Base-by-base conservation (phyloP, 441 rosid species). In the Gossypium schwendimanii region DNA sequence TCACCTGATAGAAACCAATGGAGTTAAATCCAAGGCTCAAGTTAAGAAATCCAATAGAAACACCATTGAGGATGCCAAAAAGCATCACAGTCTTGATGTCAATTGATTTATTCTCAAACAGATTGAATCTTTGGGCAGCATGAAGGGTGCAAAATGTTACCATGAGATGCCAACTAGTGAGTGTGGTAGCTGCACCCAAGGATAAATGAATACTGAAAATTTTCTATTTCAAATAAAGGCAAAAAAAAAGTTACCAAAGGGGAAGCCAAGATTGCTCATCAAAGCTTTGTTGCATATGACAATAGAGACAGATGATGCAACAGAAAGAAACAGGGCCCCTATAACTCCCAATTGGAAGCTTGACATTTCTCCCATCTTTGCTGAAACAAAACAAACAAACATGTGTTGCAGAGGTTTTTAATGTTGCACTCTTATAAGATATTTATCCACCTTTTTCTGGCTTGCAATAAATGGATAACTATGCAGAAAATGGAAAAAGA, bases 281-380 rank as follows among this genome's bases (percentile, higher is more conserved):
- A 94, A 80, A 82, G 99, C 99, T 85, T 94, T 94, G 85, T 94
- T 94, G 88, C 98, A 94, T 20, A 94, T 92, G 75, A 92, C 99
- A 80, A 94, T 94, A 73, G 99, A 92, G 64, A 94, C 97, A 41
- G 99, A 94, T 61, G 97, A 94, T 59, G 97, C 98, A 76, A 94
- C 98, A 6, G 99, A 94, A 18, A 94, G 88, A 73, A 94, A 91
- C 80, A 94, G 84, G 36, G 99, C 98, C 49, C 98, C 97, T 26
- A 91, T 78, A 47, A 94, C 92, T 36, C 99, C 98, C 85, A 92
- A 77, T 80, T 87, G 96, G 82, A 89, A 82, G 71, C 88, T 83
- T 71, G 92, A 75, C 94, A 87, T 88, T 78, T 91, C 97, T 78
- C 99, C 97, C 99, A 94, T 94, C 74, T 77, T 72, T 20, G 9